Conservation (phyloP, 352 stramenopile genomes). For the Phytophthora hibernalis region DNA sequence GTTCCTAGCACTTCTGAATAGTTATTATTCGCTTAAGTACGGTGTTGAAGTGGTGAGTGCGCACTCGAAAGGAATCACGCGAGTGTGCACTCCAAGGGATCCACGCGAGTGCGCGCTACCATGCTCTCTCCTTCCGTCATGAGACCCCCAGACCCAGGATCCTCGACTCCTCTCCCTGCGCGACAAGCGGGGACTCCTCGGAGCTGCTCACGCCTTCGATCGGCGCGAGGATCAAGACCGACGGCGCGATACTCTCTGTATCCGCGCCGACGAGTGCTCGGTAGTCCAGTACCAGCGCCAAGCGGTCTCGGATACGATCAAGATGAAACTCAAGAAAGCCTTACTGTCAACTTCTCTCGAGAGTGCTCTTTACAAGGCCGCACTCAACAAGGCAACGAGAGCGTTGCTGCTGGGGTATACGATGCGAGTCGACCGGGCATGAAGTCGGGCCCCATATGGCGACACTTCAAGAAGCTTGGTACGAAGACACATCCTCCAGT, state of each 20-base stretch:
- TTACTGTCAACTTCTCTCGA: not conserved
- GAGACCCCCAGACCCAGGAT: not conserved
- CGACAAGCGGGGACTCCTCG: not conserved
- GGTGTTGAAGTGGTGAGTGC: not conserved
- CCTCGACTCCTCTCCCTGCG: not conserved
- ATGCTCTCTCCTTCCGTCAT: not conserved
- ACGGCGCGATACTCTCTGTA: not conserved
- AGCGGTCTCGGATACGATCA: too few relatives aligned
- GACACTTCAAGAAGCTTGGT: not conserved
- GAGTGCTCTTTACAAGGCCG: not conserved
- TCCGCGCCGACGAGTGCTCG: not conserved
- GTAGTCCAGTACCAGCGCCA: too few relatives aligned
- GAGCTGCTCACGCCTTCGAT: not conserved
- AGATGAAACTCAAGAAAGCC: not conserved
- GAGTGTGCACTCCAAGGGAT: not conserved
- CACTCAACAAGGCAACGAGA: not conserved
- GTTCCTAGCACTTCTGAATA: too few relatives aligned
- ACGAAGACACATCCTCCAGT: not conserved
- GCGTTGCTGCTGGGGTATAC: not conserved
- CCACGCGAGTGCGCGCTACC: not conserved
- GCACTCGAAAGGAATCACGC: too few relatives aligned
- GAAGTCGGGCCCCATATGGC: not conserved
- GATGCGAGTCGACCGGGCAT: not conserved
- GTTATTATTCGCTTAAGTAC: not conserved
- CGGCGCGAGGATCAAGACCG: not conserved